Conservation (phyloP, 148 eudicot species). For the Oxyria digyna region DNA sequence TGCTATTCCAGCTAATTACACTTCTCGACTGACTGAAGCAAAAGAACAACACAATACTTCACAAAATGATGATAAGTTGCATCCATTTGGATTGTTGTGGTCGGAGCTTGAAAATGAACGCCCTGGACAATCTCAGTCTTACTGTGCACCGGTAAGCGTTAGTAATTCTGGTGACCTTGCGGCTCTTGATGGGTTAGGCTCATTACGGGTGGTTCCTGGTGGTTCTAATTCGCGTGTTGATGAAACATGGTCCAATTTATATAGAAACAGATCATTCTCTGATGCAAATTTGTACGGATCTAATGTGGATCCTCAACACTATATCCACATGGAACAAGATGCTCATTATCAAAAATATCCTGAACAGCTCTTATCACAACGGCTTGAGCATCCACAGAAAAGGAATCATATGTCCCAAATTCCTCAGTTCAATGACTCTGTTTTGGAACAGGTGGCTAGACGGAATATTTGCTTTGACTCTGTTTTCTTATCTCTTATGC, state of each 20-base stretch:
- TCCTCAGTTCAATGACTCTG: constrained; percentile 41
- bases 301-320: constrained; percentile 38
- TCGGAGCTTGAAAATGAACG: constrained; percentile 75
- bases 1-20: constrained; percentile 22
- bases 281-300: constrained; percentile 46
- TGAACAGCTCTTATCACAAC: constrained; percentile 46
- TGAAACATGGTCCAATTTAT: constrained; percentile 46
- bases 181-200: constrained; percentile 24
- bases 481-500: too few relatives aligned
- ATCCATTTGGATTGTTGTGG: constrained; percentile 86
- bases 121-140: constrained; percentile 34
- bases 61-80: constrained; percentile 52
- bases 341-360: constrained; percentile 40
- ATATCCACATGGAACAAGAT: constrained; percentile 40
- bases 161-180: constrained; percentile 31
- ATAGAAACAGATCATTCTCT: constrained; percentile 30
- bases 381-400: constrained; percentile 42
- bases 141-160: constrained; percentile 23
- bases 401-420: constrained; percentile 39
- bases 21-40: constrained; percentile 25
- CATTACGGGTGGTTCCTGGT: constrained; percentile 28
- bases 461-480: too few relatives aligned
- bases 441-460: constrained; percentile 35
- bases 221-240: constrained; percentile 29
- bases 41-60: constrained; percentile 22